Evolutionary conservation across 805 yeast genomes (phyloP), one percentile per base, ranked within the genome.

Genomic region (Metschnikowia sp.): DNA sequence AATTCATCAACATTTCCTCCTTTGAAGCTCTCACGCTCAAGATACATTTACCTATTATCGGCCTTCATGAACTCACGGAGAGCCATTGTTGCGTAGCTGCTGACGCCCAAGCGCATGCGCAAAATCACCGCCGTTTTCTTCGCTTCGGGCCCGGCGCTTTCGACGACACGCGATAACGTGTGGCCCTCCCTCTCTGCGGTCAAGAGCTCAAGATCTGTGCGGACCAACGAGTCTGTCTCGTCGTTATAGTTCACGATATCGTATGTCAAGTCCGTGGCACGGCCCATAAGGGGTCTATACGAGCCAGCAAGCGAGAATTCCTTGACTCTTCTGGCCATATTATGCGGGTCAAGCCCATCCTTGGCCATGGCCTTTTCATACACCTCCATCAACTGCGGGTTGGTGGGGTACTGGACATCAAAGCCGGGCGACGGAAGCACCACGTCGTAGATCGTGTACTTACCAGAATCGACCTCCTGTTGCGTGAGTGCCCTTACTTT

Each of bases 81-180:
- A 1, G 96, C 96, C 99, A 94, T 95, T 0, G 99, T 94, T 1
- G 99, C 99, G 65, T 94, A 94, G 7, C 95, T 84, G 32, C 97
- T 86, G 3, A 87, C 83, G 4, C 90, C 92, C 49, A 94, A 73
- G 59, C 82, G 85, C 76, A 94, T 75, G 55, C 78, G 83, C 49
- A 95, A 64, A 5, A 94, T 75, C 11, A 91, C 81, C 0, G 96
- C 97, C 0, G 75, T 70, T 48, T 78, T 81, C 13, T 51, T 54
- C 9, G 54, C 56, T 7, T 81, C 52, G 1, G 45, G 44, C 9
- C 55, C 70, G 49, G 68, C 48, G 4, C 44, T 32, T 4, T 41
- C 46, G 34, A 53, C 48, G 13, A 54, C 44, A 11, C 52, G 44
- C 28, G 64, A 48, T 81, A 63, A 28, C 8, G 45, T 46, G 10